Evolutionary conservation across 345 rosid species (phyloP), one percentile per base, ranked within the genome.

Genomic region (Populus alba): DNA sequence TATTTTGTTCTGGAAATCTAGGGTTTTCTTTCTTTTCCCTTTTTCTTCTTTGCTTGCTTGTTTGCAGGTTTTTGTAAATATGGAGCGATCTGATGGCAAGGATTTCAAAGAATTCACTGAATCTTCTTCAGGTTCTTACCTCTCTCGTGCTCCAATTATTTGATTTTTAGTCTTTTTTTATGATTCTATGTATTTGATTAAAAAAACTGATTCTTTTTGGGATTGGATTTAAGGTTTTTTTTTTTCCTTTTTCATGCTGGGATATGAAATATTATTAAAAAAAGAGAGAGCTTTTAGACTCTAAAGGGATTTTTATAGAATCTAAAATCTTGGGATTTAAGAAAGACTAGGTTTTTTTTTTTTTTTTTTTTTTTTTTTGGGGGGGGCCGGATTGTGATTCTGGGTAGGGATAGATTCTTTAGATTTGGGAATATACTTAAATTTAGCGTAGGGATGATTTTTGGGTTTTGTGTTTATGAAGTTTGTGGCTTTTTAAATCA

Each of bases 1-100:
- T 22, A 7, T n/a, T 35, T 67, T 67, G 37, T 38, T 38, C 17
- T 18, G 45, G 70, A 37, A 18, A 29, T 67, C 70, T 67, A 18
- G 70, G 70, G 25, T 67, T 67, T 35, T 23, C 27, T 59, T 65
- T 66, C 59, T 6, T 23, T 18, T 41, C 27, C 13, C 31, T 15
- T 11, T 4, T 63, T 75, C 25, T 51, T 16, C 35, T 68, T 53
- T 22, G 13, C 10, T 37, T 22, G 63, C 10, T 37, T 22, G 63
- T 51, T 18, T 29, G 45, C 31, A 57, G 78, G 17, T 69, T 77
- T 66, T 69, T 57, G 38, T 55, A 63, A 71, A 71, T 33, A 78
- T 78, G 81, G 75, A 72, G 71, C 81, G 76, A 71, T 78, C 81
- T 23, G 81, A 47, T 31, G 71, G 81, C 6, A 77, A 59, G 29